Conservation (phyloP, 257 asterid genomes). For the Solanum ossicruentum region DNA sequence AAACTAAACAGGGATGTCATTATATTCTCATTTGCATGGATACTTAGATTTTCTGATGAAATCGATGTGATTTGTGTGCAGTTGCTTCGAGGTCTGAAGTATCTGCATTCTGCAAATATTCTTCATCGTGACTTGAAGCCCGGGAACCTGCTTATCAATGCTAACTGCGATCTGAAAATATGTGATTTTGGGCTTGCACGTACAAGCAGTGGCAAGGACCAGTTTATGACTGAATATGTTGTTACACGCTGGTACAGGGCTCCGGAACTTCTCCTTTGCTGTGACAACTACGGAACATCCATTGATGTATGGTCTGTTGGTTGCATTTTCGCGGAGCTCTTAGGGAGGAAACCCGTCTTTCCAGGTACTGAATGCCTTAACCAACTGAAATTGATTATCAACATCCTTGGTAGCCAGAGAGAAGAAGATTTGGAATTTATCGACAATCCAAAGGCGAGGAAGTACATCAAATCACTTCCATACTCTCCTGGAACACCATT, state of each 20-base stretch:
- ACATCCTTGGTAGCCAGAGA: constrained; percentile 45
- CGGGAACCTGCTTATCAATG: constrained; percentile 49
- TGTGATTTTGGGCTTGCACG: constrained; percentile 65
- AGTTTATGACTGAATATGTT: constrained; percentile 58
- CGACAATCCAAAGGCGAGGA: constrained; percentile 47
- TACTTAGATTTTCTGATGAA: not conserved
- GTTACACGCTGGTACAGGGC: constrained; percentile 65
- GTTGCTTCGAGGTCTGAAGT: constrained; percentile 53
- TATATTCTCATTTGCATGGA: not conserved
- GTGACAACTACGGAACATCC: constrained; percentile 53
- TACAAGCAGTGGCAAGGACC: constrained; percentile 34
- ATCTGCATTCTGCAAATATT: constrained; percentile 53
- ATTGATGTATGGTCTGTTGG: constrained; percentile 63
- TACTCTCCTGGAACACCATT: constrained; percentile 30
- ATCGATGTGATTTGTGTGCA: constrained; percentile 2
- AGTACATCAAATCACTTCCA: constrained; percentile 36
- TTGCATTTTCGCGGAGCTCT: constrained; percentile 55
- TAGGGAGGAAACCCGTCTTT: constrained; percentile 51
- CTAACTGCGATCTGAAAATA: constrained; percentile 45
- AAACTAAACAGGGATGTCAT: not conserved
- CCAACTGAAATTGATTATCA: constrained; percentile 46
- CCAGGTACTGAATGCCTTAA: constrained; percentile 55
- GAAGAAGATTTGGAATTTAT: constrained; percentile 42
- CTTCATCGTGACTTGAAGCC: constrained; percentile 65
- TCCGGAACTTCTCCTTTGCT: constrained; percentile 58